Conservation (phyloP, 352 stramenopile species). For the Globisporangium heterothallicum region DNA sequence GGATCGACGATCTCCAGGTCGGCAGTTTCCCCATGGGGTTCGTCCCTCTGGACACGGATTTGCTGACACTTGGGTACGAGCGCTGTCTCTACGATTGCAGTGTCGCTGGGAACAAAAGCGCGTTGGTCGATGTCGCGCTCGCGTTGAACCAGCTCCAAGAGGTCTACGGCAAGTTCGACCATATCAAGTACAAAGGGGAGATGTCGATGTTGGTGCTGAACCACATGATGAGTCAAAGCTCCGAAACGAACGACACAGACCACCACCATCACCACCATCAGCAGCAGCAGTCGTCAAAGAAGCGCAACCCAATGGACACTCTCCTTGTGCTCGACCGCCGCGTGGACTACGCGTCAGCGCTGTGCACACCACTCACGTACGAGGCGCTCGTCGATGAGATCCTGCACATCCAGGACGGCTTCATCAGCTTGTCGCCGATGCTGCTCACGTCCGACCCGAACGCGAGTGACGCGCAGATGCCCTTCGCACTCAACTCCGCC, state of each 20-base stretch:
- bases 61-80: constrained; percentile 54
- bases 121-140: constrained; percentile 38
- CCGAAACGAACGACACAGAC: constrained; percentile 6
- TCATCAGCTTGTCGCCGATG: constrained; percentile 30
- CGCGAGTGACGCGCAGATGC: constrained; percentile 12
- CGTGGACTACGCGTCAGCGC: constrained; percentile 60
- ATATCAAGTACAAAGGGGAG: constrained; percentile 82
- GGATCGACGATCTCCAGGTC: constrained; percentile 35
- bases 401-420: constrained; percentile 56
- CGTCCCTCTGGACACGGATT: constrained; percentile 50
- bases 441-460: constrained; percentile 35
- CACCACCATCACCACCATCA: not conserved
- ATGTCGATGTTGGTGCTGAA: constrained; percentile 62
- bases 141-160: constrained; percentile 52
- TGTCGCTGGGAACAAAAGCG: constrained; percentile 38
- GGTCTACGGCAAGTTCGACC: constrained; percentile 44
- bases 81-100: constrained; percentile 49
- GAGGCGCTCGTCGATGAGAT: constrained; percentile 67
- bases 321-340: constrained; percentile 66
- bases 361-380: constrained; percentile 68
- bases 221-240: constrained; percentile 41
- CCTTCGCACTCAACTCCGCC: constrained; percentile 50
- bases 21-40: constrained; percentile 42
- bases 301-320: constrained; percentile 35
- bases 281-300: not conserved